Evolutionary conservation across 495 filamentous ascomycete genomes (phyloP).

Genomic region (Trichoderma erinaceum): DNA sequence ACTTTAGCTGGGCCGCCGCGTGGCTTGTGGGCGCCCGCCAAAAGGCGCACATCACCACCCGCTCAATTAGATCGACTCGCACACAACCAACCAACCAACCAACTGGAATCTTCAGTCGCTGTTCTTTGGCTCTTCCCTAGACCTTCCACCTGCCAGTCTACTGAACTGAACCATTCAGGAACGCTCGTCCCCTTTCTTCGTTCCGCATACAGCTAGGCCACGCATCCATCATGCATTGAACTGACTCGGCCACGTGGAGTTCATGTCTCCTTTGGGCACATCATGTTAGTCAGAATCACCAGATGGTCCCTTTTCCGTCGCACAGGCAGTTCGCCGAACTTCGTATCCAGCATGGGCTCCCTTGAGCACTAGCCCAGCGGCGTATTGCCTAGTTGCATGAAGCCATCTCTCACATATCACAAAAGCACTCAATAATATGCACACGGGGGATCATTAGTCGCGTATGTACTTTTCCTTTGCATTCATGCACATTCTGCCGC

Average conservation of each 20-base stretch:
- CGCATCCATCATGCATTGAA: conserved; percentile 1
- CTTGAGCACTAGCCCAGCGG: no score
- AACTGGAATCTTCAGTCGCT: no score
- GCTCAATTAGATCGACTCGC: no score
- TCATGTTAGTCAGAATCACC: neutral
- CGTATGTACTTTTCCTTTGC: neutral
- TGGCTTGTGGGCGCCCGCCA: no score
- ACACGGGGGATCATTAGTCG: no score
- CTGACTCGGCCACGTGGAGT: conserved; percentile 10
- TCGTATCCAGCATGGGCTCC: neutral
- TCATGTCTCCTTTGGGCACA: neutral
- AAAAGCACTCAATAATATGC: no score
- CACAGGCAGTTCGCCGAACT: neutral
- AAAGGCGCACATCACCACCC: no score
- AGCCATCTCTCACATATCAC: no score
- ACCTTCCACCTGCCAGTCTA: neutral
- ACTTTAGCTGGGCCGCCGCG: no score
- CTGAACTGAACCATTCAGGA: neutral
- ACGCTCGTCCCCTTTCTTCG: neutral
- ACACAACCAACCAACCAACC: no score
- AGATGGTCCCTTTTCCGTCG: neutral
- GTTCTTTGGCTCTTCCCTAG: neutral
- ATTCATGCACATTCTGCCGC: neutral
- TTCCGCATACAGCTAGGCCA: neutral
- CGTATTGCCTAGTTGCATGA: no score